Base-by-base conservation (phyloP, 805 yeast genomes). In the Candida manassasensis region DNA sequence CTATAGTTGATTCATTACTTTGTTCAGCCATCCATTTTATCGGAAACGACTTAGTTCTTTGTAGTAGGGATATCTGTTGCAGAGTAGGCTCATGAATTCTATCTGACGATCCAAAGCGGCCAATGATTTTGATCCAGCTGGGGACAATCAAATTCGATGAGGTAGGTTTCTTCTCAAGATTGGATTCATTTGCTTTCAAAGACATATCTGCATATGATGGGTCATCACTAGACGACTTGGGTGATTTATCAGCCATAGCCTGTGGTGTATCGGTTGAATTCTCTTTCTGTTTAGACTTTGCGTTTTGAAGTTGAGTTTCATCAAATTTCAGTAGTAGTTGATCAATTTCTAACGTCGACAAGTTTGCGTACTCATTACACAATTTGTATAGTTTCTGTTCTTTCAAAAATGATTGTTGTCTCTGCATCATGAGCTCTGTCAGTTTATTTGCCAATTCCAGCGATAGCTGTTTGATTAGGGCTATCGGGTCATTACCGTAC, bases 381-480 rank as follows among this genome's bases (percentile, higher is more conserved):
- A 68, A 35, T 25, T 49, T 51, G 14, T 53, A 42, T 28, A 67
- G 47, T 21, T 47, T 51, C 27, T 60, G 67, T 38, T 67, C 71
- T 14, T 61, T 46, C 14, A 41, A 34, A 34, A 64, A 55, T 37
- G 55, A 52, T 25, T 53, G 55, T 36, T 53, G 49, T 8, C 71
- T 55, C 25, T 63, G 43, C 13, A 69, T 43, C 2, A 63, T 53
- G 28, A 73, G 53, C 42, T 73, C 75, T 1, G 69, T 59, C 35
- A 74, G 78, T 22, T 74, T 59, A 22, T 57, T 53, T 1, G 75
- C 71, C 40, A 75, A 47, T 36, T 75, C 79, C 2, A 58, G 41
- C 0, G 77, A 69, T 13, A 75, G 49, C 43, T 73, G 79, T 25
- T 70, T 56, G 3, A 75, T 61, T 16, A 73, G 57, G 5, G 39